Evolutionary conservation across 2,329 filamentous ascomycete species (phyloP), one percentile per base, ranked within the genome.

Genomic region (Pseudogymnoascus sp.): DNA sequence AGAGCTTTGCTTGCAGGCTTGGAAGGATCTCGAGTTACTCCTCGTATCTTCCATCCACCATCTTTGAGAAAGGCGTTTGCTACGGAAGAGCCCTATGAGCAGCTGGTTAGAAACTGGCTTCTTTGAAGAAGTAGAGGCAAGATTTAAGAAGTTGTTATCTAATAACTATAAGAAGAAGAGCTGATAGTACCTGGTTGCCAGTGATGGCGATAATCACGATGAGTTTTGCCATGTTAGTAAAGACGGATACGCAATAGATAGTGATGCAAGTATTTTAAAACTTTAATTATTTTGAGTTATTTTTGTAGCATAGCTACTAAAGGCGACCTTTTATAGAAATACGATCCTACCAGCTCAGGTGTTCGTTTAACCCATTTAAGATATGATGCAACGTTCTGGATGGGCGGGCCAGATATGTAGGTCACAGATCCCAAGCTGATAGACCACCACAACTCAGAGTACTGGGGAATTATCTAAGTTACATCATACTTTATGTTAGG

Each of bases 51-150:
- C 71, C 75, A 81, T 50, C 76, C 70, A 31, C 74, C 71, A 66
- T 79, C 74, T 58, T 70, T 71, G 62, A 81, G 75, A 64, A 81
- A 73, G 59, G 72, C 70, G 2, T 69, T 64, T 61, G 80, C 72
- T 31, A 81, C 77, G 31, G 78, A 79, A 36, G 76, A 76, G 41
- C 79, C 80, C 68, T 82, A 10, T 15, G 13, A 5, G 79, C 0
- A 29, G 1, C 4, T 10, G 8, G 24, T 47, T 47, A 47, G 6
- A 9, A 47, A 47, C 15, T 15, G 13, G 41, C 11, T 29, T 47
- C 5, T 9, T 4, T 11, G 41, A 29, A 13, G 5, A 9, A n/a
- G 29, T 9, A 47, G 2, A 9, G 24, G 41, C 11, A 29, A 7
- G 13, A 9, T 10, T 47, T 29, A 47, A 9, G 41, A 29, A 10